Evolutionary conservation across 176 grass and related monocot genomes (phyloP).

Genomic region (Bolboschoenus planiculmis): DNA sequence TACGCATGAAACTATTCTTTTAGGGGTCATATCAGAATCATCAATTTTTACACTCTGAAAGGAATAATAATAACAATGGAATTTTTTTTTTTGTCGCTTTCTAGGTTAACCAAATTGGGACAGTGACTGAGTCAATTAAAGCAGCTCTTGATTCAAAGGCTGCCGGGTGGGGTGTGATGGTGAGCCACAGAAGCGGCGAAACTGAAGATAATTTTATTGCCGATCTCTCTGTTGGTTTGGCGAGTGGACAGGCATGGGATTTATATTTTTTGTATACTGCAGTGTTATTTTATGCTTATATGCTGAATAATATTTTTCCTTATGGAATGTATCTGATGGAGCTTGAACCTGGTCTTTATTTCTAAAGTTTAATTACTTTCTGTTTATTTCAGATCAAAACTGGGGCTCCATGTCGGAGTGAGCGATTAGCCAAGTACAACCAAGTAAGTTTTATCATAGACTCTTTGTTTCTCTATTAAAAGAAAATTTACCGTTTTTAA

Average conservation of each 20-base stretch:
- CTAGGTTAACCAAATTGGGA: slow-evolving; percentile 94
- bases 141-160: slow-evolving; percentile 84
- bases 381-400: slow-evolving; percentile 77
- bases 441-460: slow-evolving; percentile 42
- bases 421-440: slow-evolving; percentile 91
- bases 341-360: not conserved
- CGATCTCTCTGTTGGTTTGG: slow-evolving; percentile 84
- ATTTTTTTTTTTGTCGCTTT: slow-evolving; percentile 10
- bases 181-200: slow-evolving; percentile 96
- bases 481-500: not conserved
- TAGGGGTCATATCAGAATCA: not conserved
- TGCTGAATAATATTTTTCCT: not conserved
- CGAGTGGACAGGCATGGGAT: slow-evolving; percentile 77
- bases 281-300: not conserved
- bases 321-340: not conserved
- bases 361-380: not conserved
- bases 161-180: slow-evolving; percentile 98
- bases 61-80: not conserved
- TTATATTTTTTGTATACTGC: not conserved
- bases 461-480: not conserved
- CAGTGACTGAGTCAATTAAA: slow-evolving; percentile 83
- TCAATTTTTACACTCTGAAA: not conserved
- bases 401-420: slow-evolving; percentile 82
- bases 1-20: not conserved
- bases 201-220: slow-evolving; percentile 97